Evolutionary conservation across 208 protist genomes (phyloP), one percentile per base, ranked within the genome.

Genomic region (Leishmania mexicana): DNA sequence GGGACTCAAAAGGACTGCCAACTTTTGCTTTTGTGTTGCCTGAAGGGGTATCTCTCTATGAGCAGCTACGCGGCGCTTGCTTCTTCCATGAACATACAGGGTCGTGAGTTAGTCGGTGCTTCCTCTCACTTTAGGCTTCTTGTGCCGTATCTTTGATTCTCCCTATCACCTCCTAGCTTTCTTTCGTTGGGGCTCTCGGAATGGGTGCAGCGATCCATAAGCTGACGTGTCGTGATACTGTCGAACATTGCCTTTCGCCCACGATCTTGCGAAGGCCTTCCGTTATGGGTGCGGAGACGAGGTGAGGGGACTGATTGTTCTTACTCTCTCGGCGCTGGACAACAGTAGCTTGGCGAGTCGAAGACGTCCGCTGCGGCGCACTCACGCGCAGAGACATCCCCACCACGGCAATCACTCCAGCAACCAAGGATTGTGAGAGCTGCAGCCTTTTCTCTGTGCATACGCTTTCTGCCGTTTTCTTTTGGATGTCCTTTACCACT

Each of bases 231-330:
- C 11, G 70, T 35, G 70, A 51, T 54, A n/a, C 70, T 74, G 70
- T 74, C 7, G 24, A 19, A 54, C 10, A 24, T 31, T n/a, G 42
- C 70, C 28, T 74, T 47, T 74, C 45, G 51, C 28, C 13, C 45
- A 74, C 42, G 28, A 35, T 54, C 19, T 45, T n/a, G 70, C 28
- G 70, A n/a, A 47, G 13, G 28, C 11, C 45, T 74, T 74, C 24
- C 45, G 45, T 31, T 74, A 74, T 54, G 70, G 70, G 70, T 35
- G 70, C 28, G 45, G 45, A 74, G 28, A 74, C 49, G 45, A 51
- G 57, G 15, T 54, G 40, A 8, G 70, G 42, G 70, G 31, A 24
- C 40, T 4, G 45, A 35, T 19, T 2, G 8, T 35, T 47, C 70
- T 74, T 51, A 45, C 45, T 38, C 28, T 35, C 3, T 54, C 21